phyloP scores from a whole-genome alignment of 305 asterid genomes.

The Fraxinus ornus region DNA sequence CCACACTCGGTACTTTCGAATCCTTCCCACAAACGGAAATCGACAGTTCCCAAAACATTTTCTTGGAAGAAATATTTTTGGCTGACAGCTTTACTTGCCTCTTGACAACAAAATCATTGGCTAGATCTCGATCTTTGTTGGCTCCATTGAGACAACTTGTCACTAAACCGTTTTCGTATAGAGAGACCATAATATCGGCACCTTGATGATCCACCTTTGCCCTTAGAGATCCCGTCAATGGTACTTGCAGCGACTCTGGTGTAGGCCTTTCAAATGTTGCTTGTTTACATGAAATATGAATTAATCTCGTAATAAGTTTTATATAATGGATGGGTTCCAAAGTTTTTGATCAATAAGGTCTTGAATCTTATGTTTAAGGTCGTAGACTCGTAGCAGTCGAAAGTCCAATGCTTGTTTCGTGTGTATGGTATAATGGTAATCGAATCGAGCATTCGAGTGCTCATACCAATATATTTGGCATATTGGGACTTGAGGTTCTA shows the following conservation, averaged over 20 bases:
- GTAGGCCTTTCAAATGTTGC: constrained; percentile 59
- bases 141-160: constrained; percentile 56
- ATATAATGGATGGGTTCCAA: too few species aligned
- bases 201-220: constrained; percentile 53
- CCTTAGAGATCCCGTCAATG: constrained; percentile 56
- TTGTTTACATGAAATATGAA: constrained; percentile 25
- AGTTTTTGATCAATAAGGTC: background rate
- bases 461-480: too few species aligned
- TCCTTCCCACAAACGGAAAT: constrained; percentile 33
- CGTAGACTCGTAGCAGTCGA: too few species aligned
- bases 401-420: too few species aligned
- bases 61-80: constrained; percentile 58
- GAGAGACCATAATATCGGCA: constrained; percentile 61
- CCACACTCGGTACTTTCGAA: constrained; percentile 67
- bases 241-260: constrained; percentile 52
- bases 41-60: constrained; percentile 23
- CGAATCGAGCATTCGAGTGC: too few species aligned
- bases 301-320: too few species aligned
- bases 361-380: background rate
- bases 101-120: constrained; percentile 72
- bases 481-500: too few species aligned
- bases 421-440: too few species aligned
- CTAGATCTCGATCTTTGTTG: constrained; percentile 59
- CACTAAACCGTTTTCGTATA: constrained; percentile 60
- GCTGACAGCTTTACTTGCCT: constrained; percentile 61